Conservation (phyloP, 768 basidiomycete species). For the Lactifluus hygrophoroides region DNA sequence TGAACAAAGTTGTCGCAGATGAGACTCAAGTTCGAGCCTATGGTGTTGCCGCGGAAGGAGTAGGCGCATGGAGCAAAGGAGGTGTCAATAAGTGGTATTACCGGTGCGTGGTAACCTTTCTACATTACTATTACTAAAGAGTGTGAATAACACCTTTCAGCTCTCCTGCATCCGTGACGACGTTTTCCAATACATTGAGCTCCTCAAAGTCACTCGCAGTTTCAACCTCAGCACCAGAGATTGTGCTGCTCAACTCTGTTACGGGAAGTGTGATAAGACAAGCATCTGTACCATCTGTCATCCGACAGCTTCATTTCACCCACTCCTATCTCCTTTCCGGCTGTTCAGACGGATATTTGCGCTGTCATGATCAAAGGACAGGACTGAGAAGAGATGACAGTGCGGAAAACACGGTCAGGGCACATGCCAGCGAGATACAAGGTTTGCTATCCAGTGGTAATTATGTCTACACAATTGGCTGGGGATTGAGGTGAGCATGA, state of each 20-base stretch:
- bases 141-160: constrained; percentile 29
- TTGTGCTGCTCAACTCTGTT: constrained; percentile 64
- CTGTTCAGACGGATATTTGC: constrained; percentile 63
- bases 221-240: constrained; percentile 49
- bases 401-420: constrained; percentile 52
- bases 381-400: constrained; percentile 39
- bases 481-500: constrained; percentile 61
- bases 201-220: constrained; percentile 51
- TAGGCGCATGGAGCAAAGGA: constrained; percentile 79
- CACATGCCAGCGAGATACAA: constrained; percentile 76
- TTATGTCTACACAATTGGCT: constrained; percentile 79
- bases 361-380: constrained; percentile 64
- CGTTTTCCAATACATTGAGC: constrained; percentile 40
- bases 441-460: constrained; percentile 75
- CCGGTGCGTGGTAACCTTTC: constrained; percentile 41
- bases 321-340: constrained; percentile 60
- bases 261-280: constrained; percentile 60
- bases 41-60: constrained; percentile 48
- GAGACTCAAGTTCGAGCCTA: constrained; percentile 71
- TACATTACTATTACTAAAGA: constrained; percentile 34
- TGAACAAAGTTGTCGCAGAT: constrained; percentile 67
- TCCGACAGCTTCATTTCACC: constrained; percentile 59
- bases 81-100: constrained; percentile 79
- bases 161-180: constrained; percentile 29
- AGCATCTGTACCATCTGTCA: constrained; percentile 43